phyloP scores from a whole-genome alignment of 2,329 filamentous ascomycete genomes.

The Xylariaceae sp. region DNA sequence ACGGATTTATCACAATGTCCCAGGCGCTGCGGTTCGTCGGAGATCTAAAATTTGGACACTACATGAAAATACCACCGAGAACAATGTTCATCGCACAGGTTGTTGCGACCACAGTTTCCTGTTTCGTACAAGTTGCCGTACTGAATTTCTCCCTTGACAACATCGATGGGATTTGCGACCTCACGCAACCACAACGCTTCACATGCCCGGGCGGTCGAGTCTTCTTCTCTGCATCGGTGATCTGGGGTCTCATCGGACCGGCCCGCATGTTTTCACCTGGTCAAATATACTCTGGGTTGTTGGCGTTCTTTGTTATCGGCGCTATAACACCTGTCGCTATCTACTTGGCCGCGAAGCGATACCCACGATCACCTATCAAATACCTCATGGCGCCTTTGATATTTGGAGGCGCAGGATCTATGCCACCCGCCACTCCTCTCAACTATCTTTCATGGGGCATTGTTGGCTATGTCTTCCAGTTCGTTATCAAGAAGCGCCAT shows the following conservation, averaged over 20 bases:
- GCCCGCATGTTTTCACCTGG: conserved; percentile 60
- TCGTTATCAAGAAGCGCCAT: conserved; percentile 58
- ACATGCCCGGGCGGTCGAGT: conserved; percentile 61
- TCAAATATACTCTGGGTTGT: conserved; percentile 58
- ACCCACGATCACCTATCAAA: conserved; percentile 46
- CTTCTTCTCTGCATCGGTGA: conserved; percentile 64
- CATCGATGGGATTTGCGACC: conserved; percentile 62
- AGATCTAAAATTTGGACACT: conserved; percentile 68
- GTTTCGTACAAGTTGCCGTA: conserved; percentile 62
- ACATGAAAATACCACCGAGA: conserved; percentile 63
- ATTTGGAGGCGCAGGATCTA: conserved; percentile 55
- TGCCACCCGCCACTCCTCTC: conserved; percentile 66
- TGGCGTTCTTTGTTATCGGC: conserved; percentile 57
- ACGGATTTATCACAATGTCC: conserved; percentile 59
- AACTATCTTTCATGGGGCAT: conserved; percentile 73
- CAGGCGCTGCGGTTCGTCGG: conserved; percentile 62
- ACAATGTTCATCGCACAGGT: conserved; percentile 65
- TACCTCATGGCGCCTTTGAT: conserved; percentile 60
- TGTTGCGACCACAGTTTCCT: conserved; percentile 62
- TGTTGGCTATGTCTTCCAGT: conserved; percentile 69
- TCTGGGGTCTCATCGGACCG: conserved; percentile 65
- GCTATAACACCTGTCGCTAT: conserved; percentile 50
- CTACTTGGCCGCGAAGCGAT: conserved; percentile 46
- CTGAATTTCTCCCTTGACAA: conserved; percentile 57
- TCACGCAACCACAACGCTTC: conserved; percentile 54